Evolutionary conservation across 2,329 filamentous ascomycete genomes (phyloP), one percentile per base, ranked within the genome.

Genomic region (Talaromyces atroroseus): DNA sequence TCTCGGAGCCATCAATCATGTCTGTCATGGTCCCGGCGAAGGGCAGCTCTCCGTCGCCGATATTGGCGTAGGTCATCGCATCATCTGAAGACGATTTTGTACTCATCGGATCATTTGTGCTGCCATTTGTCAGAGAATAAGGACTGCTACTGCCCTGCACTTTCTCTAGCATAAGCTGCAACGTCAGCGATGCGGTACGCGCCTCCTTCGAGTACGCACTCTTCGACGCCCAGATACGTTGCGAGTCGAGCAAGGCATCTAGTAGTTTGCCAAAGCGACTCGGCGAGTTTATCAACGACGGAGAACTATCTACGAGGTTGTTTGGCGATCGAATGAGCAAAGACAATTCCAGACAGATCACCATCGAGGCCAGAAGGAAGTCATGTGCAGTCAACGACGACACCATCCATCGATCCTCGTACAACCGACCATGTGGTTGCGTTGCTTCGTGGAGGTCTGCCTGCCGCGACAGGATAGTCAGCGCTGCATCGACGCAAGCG

Each of bases 301-400:
- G 24, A 3, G 16, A 6, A 12, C 38, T 5, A 32, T 21, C 32
- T 3, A 23, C 26, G 5, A 29, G 4, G 26, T 2, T 29, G 7
- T 29, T n/a, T 10, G 36, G 5, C 2, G 57, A 56, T 16, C 57
- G 21, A 44, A 54, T 56, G 18, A 49, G 49, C 2, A 59, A 34
- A 3, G 52, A 64, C 42, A 69, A 24, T 20, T 63, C 62, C 2
- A 85, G 68, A 59, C 80, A 83, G 2, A 85, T 60, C 1, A 85
- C 74, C 75, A 82, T 81, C 56, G 79, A 78, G 1, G 82, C 82
- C 1, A 86, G 71, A 53, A 86, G 69, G 50, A 82, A 85, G 63
- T 85, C 82, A 60, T 85, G 82, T 49, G 82, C 75, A 2, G 78
- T 76, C 5, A 85, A 66, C 0, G 78, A 79, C 1, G 77, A 78